A percentile compares a stretch with the other conserved stretches of the same genome.
Evolutionary conservation across 495 filamentous ascomycete genomes (phyloP).

Genomic region (Penicillium dipodomyicola): DNA sequence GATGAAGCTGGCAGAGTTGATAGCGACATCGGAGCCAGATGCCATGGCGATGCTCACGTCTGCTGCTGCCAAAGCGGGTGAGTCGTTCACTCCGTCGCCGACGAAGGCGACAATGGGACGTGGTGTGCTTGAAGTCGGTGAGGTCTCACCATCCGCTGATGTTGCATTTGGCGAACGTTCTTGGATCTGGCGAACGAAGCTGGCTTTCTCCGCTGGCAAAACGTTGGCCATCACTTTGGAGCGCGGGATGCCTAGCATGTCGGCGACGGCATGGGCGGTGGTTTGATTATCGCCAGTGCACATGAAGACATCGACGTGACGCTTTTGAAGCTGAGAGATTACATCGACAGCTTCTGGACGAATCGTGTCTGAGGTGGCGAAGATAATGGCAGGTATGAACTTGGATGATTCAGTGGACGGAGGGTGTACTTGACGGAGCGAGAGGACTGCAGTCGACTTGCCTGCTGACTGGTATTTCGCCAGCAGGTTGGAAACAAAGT

Average conservation of each 20-base stretch:
- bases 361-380: constrained; percentile 70
- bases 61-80: constrained; percentile 73
- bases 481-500: constrained; percentile 47
- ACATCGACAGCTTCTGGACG: constrained; percentile 70
- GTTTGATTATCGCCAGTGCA: constrained; percentile 74
- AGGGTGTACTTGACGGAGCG: constrained; percentile 39
- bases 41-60: constrained; percentile 84
- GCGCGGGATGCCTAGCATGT: constrained; percentile 68
- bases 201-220: constrained; percentile 80
- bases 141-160: constrained; percentile 5
- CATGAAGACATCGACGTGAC: constrained; percentile 77
- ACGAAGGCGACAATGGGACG: constrained; percentile 58
- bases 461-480: constrained; percentile 67
- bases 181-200: constrained; percentile 78
- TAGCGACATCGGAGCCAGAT: constrained; percentile 80
- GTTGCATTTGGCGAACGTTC: constrained; percentile 23
- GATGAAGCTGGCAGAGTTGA: constrained; percentile 79
- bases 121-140: constrained; percentile 3
- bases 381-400: constrained; percentile 64
- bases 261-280: constrained; percentile 64
- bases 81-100: constrained; percentile 89
- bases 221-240: constrained; percentile 84
- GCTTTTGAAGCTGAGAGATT: constrained; percentile 63
- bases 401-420: constrained; percentile 24
- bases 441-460: constrained; percentile 71